Percentiles rank a stretch among this genome's conserved stretches.
Evolutionary conservation across 148 eudicot species (phyloP).

Genomic region (Cornus florida): DNA sequence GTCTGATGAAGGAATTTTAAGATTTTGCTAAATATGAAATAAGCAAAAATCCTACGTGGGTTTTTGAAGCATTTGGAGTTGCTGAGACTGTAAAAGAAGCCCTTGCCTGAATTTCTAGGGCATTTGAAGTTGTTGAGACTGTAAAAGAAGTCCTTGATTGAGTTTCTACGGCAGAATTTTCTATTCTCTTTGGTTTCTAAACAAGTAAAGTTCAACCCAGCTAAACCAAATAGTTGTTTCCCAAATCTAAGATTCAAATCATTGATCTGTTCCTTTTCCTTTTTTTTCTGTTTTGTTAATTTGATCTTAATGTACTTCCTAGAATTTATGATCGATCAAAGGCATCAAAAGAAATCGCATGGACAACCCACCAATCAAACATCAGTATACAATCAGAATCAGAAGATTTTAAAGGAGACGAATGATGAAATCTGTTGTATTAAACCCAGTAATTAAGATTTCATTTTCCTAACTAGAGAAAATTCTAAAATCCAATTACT

Average conservation of each 20-base stretch:
- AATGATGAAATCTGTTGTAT: not conserved
- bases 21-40: not conserved
- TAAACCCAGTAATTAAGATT: not conserved
- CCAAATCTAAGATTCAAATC: not conserved
- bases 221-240: not conserved
- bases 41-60: not conserved
- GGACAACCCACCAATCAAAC: too few species aligned
- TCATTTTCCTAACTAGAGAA: not conserved
- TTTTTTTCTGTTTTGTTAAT: not conserved
- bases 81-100: not conserved
- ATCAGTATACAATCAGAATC: too few species aligned
- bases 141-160: not conserved
- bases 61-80: not conserved
- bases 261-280: not conserved
- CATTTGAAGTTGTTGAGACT: not conserved
- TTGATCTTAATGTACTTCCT: too few species aligned
- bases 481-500: not conserved
- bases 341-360: too few species aligned
- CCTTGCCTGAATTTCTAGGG: not conserved
- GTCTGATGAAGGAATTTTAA: not conserved
- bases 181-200: not conserved
- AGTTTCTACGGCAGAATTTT: not conserved
- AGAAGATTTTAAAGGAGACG: too few species aligned
- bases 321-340: too few species aligned
- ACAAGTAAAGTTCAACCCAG: not conserved